These are phyloP conservation scores for Trichosporon asahii DNA, from an alignment of 1,284 basidiomycete genomes.

Conservation along the genomic window DNA sequence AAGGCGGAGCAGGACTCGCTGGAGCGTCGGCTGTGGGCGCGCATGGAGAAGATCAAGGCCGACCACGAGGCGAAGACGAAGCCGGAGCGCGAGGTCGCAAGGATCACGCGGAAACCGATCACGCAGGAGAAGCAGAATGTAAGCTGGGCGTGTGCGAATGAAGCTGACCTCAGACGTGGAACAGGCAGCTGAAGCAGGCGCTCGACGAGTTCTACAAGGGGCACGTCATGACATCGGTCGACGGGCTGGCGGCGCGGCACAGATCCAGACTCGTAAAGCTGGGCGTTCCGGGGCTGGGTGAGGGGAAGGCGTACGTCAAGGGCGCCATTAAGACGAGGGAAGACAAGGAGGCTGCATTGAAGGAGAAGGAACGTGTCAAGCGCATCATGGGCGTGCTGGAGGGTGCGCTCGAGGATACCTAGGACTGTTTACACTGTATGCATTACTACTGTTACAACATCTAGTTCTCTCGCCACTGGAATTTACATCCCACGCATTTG, in stretches of 20 bases:
- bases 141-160: not conserved
- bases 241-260: conserved; percentile 39
- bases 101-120: conserved; percentile 36
- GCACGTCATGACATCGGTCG: conserved; percentile 34
- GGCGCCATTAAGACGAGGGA: not conserved
- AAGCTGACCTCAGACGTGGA: conserved; percentile 32
- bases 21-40: conserved; percentile 44
- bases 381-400: conserved; percentile 44
- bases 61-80: conserved; percentile 34
- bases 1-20: conserved; percentile 46
- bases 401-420: conserved; percentile 31
- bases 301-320: conserved; percentile 13
- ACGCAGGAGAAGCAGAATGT: conserved; percentile 34
- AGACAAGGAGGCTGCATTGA: conserved; percentile 13
- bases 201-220: conserved; percentile 33
- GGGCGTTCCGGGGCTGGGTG: conserved; percentile 41
- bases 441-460: conserved; percentile 18
- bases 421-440: conserved; percentile 12
- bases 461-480: conserved; percentile 50
- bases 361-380: conserved; percentile 31
- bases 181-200: conserved; percentile 17
- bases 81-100: conserved; percentile 40
- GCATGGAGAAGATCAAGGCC: conserved; percentile 43
- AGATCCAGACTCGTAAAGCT: conserved; percentile 33
- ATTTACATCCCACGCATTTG: conserved; percentile 48